phyloP scores from a whole-genome alignment of 208 protist genomes.

The Phytomonas serpens region DNA sequence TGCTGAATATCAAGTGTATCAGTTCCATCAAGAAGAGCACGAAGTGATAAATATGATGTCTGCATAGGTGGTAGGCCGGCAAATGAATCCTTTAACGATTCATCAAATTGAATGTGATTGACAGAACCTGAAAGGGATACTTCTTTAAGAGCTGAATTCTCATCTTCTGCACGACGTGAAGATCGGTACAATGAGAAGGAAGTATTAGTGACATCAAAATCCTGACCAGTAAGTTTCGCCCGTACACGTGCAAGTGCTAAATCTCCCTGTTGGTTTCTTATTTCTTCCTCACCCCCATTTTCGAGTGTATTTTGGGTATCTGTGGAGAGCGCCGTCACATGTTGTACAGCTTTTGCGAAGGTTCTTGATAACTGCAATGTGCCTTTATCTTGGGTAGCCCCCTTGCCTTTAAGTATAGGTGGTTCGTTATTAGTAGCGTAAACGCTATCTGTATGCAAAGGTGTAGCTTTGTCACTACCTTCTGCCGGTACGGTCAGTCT shows the following conservation, averaged over 20 bases:
- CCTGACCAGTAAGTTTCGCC: slow-evolving; percentile 81
- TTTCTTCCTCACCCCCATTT: slow-evolving; percentile 44
- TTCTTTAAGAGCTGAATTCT: neutral
- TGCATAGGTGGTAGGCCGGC: slow-evolving; percentile 29
- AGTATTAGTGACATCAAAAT: slow-evolving; percentile 65
- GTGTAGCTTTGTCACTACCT: slow-evolving; percentile 7
- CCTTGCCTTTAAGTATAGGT: slow-evolving; percentile 7
- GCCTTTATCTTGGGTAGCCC: neutral
- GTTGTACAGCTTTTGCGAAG: slow-evolving; percentile 36
- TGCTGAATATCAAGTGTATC: slow-evolving; percentile 66
- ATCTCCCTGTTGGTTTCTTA: slow-evolving; percentile 78
- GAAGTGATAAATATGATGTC: slow-evolving; percentile 71
- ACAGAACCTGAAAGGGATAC: slow-evolving; percentile 39
- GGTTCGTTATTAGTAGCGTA: slow-evolving; percentile 7
- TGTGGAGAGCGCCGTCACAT: neutral
- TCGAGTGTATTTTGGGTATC: neutral
- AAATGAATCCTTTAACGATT: slow-evolving; percentile 34
- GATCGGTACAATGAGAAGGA: slow-evolving; percentile 47
- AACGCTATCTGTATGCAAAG: slow-evolving; percentile 14
- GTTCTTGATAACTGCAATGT: slow-evolving; percentile 73
- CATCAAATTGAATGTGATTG: slow-evolving; percentile 25
- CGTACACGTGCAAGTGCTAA: slow-evolving; percentile 75
- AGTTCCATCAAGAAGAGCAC: slow-evolving; percentile 33
- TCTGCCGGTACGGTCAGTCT: slow-evolving; percentile 62
- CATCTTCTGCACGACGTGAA: slow-evolving; percentile 18